Base-by-base conservation (phyloP, 768 basidiomycete species). In the Rhizopogon sp. region DNA sequence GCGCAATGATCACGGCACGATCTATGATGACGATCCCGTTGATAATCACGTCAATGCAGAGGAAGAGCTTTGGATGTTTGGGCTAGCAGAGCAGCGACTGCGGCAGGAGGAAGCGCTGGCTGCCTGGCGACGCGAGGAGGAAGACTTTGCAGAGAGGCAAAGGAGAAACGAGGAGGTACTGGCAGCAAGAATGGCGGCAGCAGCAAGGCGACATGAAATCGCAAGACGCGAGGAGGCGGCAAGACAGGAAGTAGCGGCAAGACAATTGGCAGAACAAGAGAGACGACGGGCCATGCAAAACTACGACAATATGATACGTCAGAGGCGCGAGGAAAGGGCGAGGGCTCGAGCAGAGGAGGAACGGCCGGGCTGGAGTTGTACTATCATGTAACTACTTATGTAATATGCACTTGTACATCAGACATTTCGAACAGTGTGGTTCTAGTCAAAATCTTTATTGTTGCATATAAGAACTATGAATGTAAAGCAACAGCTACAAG, bases 1-100 rank as follows among this genome's bases (percentile, higher is more conserved):
- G 76, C 50, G 50, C 9, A 13, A 1, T 0, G 63, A 28, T 2
- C 76, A 76, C 58, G 70, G 68, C 33, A 59, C 62, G n/a, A 66
- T 68, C 17, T 45, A 69, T 13, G 67, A 55, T 10, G 59, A 63
- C 25, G 52, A 10, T 25, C 56, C 53, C 6, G 53, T 7, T 28
- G 55, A 43, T 6, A 54, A 57, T 3, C 58, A 45, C 0, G 49
- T 35, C 33, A n/a, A 68, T 52, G 22, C 71, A 41, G 54, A 60
- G 2, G 58, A 66, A 25, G 25, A 25, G 25, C 25, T 4, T 25
- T 22, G 2, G 56, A 39, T 17, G 13, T 7, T 11, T 4, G 31
- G 25, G 25, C 25, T 25, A 5, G 25, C 25, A 5, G 25, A 25
- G 25, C 39, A 25, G 28, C 41, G 22, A 6, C 41, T 17, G 6